Conservation (phyloP, 169 alveolate genomes). For the Plasmodium yoelii region DNA sequence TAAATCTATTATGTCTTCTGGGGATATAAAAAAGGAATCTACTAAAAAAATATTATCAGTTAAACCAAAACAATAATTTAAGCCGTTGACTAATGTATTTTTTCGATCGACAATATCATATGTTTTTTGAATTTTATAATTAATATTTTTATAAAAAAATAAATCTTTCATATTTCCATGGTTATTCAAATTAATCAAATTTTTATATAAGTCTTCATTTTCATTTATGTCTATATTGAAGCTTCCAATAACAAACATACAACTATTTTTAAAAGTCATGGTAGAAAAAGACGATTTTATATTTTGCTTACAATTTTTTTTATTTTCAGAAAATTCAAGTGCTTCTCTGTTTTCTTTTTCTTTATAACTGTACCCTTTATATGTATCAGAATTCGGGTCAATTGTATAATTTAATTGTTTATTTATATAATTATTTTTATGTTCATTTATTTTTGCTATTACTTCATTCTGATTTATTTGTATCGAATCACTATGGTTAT, state of each 20-base stretch:
- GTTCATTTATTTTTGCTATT: constrained; percentile 28
- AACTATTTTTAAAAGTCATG: constrained; percentile 49
- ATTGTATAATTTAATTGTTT: background rate
- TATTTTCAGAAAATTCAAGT: background rate
- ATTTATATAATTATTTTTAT: background rate
- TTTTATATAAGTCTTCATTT: constrained; percentile 24
- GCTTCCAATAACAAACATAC: constrained; percentile 68
- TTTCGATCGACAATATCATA: constrained; percentile 47
- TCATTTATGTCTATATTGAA: constrained; percentile 62
- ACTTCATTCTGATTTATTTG: constrained; percentile 10
- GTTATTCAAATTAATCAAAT: constrained; percentile 30
- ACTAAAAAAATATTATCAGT: constrained; percentile 72
- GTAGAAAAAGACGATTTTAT: constrained; percentile 16
- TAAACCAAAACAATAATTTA: constrained; percentile 63
- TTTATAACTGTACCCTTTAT: background rate
- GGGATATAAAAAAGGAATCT: constrained; percentile 29
- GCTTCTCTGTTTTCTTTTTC: background rate
- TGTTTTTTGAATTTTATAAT: constrained; percentile 60
- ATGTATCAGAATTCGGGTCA: background rate
- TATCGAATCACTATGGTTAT: too few species aligned
- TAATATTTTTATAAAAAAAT: constrained; percentile 66
- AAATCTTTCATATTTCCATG: constrained; percentile 57
- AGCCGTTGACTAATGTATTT: constrained; percentile 64
- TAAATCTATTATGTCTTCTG: constrained; percentile 36
- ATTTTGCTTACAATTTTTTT: background rate